These are phyloP conservation scores for Asterionellopsis glacialis DNA, from an alignment of 108 stramenopile species.

Conservation along the genomic window DNA sequence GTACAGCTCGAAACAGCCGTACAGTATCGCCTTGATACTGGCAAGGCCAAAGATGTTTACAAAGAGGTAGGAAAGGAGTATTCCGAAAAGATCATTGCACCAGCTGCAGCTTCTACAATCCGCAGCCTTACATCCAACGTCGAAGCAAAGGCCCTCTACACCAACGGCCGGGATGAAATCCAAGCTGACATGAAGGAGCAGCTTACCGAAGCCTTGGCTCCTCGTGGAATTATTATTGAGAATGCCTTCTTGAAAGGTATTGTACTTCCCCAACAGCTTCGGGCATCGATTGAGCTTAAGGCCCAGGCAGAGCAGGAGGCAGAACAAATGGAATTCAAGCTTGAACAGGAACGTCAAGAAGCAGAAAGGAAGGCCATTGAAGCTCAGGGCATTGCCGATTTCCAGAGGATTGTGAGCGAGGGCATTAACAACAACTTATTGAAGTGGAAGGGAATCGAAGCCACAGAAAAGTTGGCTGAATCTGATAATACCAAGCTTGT, in stretches of 20 bases:
- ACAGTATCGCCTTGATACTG: no score
- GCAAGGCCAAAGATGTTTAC: no score
- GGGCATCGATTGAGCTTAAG: no score
- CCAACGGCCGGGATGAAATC: no score
- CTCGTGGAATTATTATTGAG: slow-evolving; percentile 44
- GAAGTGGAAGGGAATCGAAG: slow-evolving; percentile 50
- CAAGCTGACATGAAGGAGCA: slow-evolving; percentile 29
- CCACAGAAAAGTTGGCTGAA: slow-evolving; percentile 34
- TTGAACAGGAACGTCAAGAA: slow-evolving; percentile 36
- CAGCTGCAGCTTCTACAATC: no score
- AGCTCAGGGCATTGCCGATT: slow-evolving; percentile 49
- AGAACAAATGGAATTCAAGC: slow-evolving; percentile 40
- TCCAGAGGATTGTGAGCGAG: slow-evolving; percentile 51
- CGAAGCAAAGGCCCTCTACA: no score
- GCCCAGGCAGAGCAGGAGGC: slow-evolving; percentile 46
- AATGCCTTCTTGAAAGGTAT: slow-evolving; percentile 42
- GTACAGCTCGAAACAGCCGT: no score
- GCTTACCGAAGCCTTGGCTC: slow-evolving; percentile 25
- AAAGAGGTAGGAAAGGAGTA: no score
- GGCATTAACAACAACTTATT: slow-evolving; percentile 19
- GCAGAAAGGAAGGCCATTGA: slow-evolving; percentile 46
- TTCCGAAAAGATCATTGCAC: no score
- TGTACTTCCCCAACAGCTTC: slow-evolving; percentile 22
- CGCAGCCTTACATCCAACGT: no score
- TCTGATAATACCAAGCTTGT: no score